Evolutionary conservation across 192 early-diverging fungal species (phyloP).

Genomic region (Rhizophagus sp.): DNA sequence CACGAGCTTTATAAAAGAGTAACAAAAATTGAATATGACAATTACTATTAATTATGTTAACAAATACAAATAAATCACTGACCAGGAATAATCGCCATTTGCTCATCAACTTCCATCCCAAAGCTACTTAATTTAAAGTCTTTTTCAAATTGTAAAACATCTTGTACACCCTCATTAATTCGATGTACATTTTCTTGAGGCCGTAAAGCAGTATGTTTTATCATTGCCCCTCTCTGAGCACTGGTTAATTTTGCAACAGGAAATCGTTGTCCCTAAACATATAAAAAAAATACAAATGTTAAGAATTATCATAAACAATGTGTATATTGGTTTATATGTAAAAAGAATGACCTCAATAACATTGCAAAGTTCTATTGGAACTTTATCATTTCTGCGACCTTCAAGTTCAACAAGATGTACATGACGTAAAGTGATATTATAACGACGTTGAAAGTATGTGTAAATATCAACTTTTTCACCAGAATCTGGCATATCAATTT

Average conservation of each 20-base stretch:
- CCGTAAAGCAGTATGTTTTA: constrained; percentile 83
- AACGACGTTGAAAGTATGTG: constrained; percentile 73
- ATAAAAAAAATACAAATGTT: not conserved
- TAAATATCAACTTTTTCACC: constrained; percentile 64
- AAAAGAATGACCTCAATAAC: constrained; percentile 52
- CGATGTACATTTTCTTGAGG: constrained; percentile 76
- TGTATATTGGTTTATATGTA: not conserved
- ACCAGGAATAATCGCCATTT: constrained; percentile 68
- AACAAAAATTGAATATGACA: constrained; percentile 12
- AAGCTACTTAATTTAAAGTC: constrained; percentile 76
- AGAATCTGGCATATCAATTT: not conserved
- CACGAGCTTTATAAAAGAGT: constrained; percentile 56
- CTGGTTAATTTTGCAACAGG: constrained; percentile 76
- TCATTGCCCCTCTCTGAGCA: constrained; percentile 90
- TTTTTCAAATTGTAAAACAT: constrained; percentile 60
- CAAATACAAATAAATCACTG: not conserved
- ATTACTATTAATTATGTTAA: not conserved
- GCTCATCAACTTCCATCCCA: constrained; percentile 64
- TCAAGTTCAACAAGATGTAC: constrained; percentile 78
- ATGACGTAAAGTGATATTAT: constrained; percentile 71
- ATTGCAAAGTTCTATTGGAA: constrained; percentile 94
- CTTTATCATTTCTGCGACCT: constrained; percentile 61
- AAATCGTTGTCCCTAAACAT: constrained; percentile 71
- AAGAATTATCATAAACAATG: not conserved
- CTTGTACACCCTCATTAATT: constrained; percentile 69